Base-by-base conservation (phyloP, 371 early-diverging fungal species). In the Mortierella sp. region DNA sequence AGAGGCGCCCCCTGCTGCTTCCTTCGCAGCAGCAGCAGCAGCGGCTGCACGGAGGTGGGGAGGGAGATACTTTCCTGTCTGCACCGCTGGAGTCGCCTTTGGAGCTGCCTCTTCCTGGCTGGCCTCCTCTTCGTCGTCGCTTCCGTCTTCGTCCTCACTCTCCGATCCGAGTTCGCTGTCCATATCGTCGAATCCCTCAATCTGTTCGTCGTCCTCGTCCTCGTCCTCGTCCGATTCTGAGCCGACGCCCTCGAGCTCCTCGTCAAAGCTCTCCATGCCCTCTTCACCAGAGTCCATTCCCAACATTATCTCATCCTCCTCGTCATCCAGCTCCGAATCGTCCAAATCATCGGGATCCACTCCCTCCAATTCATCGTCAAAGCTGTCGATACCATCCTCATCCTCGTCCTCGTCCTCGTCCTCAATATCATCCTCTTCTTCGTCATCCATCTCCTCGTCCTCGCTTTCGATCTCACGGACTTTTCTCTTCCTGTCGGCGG, bases 1-100 rank as follows among this genome's bases (percentile, higher is more conserved):
- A 19, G 83, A 71, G 7, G 84, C 84, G 3, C 84, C 75, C 16
- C 70, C 47, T 26, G 75, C 73, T 52, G 72, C 50, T 75, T 84
- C 74, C 19, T 70, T 64, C 14, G 81, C 79, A 16, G 79, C 87
- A 22, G 88, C 86, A 11, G 72, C 80, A 19, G 89, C 85, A 1
- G 86, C 74, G 5, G 90, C 75, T 50, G 88, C 90, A 74, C 98
- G 94, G 43, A 97, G 88, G 71, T 97, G 95, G 55, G 99, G 98
- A 29, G 99, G 99, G 11, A 97, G 86, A 74, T 98, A 98, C 88
- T 95, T 96, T 70, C 67, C 77, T 66, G 75, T 45, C 64, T 64
- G 84, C 11, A 67, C 47, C 9, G 79, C 53, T 34, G 85, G 63
- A 26, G 80, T 47, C 19, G 84, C 66, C 26, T 78, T 78, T 31